Base-by-base conservation (phyloP, 1,284 basidiomycete genomes). In the Neonothopanus nambi region DNA sequence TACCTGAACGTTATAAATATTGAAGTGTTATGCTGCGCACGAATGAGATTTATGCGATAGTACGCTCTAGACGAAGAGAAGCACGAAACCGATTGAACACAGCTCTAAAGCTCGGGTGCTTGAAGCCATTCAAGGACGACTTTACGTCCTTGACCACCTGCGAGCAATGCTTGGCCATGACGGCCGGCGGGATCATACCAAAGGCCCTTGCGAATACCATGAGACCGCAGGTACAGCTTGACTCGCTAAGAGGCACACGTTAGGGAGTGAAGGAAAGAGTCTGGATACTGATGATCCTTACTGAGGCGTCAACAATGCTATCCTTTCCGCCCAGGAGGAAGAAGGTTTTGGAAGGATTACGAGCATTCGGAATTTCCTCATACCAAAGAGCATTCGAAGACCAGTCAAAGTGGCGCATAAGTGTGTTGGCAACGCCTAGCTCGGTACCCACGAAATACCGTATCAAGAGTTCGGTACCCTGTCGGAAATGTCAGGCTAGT, bases 381-480 rank as follows among this genome's bases (percentile, higher is more conserved):
- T 85, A 89, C 82, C 89, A 95, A 12, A 96, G 75, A 5, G 90
- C 87, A 66, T 96, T 96, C n/a, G 88, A 83, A 28, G 84, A 78
- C 93, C 91, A 95, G 63, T 89, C 86, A 65, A 93, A 93, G 65
- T 91, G 82, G 15, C 92, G 80, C 63, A 89, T 88, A 44, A 96
- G 78, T 57, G 91, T 82, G 67, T 94, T 89, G 12, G 91, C 89
- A 50, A 92, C 85, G 13, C 93, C 94, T 4, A 95, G 72, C 68
- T 96, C 94, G 21, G 84, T 82, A 26, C 87, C 85, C 53, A 95
- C 86, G 62, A 95, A 95, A 69, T 93, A 96, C 47, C 85, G 84
- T 76, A 94, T 85, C 43, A 95, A 61, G 15, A 93, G 74, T 58
- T 95, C 87, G 40, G 92, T 68, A 4, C 84, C 86, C 87, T 91